phyloP scores from a whole-genome alignment of 345 rosid species.

The Crucihimalaya himalaica region DNA sequence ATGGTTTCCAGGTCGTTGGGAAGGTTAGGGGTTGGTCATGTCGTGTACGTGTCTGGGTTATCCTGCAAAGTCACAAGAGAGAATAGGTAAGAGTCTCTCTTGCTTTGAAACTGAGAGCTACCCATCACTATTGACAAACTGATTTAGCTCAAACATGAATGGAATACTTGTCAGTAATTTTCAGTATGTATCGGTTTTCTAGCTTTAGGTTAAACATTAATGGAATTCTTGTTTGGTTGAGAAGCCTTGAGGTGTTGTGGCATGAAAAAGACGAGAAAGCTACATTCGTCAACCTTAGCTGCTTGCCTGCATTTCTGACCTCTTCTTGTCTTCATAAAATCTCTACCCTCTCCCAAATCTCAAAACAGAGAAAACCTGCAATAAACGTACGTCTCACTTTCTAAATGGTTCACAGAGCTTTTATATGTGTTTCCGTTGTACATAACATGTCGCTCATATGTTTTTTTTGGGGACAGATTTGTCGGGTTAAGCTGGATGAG shows the following conservation, averaged over 20 bases:
- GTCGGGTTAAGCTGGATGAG: conserved; percentile 72
- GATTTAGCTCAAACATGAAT: background rate
- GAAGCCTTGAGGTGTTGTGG: conserved; percentile 81
- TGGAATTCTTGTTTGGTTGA: conserved; percentile 19
- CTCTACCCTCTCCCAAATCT: conserved; percentile 62
- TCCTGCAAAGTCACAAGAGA: conserved; percentile 62
- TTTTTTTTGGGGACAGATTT: conserved; percentile 49
- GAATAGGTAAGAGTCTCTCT: conserved; percentile 48
- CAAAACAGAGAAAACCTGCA: conserved; percentile 42
- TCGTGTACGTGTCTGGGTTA: conserved; percentile 71
- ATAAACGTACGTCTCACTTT: conserved; percentile 19
- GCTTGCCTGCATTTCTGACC: conserved; percentile 79
- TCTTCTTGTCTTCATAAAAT: conserved; percentile 75
- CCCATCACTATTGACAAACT: background rate
- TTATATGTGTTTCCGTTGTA: background rate
- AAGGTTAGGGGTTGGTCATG: conserved; percentile 76
- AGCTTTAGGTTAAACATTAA: background rate
- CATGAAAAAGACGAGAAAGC: conserved; percentile 61
- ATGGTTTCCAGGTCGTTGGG: conserved; percentile 72
- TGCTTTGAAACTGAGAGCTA: background rate
- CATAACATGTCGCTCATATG: background rate
- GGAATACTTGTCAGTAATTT: background rate
- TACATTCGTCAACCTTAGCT: conserved; percentile 70
- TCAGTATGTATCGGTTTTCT: background rate
- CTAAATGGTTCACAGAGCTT: background rate